phyloP scores from a whole-genome alignment of 805 yeast genomes.

The Candida vartiovaarae region DNA sequence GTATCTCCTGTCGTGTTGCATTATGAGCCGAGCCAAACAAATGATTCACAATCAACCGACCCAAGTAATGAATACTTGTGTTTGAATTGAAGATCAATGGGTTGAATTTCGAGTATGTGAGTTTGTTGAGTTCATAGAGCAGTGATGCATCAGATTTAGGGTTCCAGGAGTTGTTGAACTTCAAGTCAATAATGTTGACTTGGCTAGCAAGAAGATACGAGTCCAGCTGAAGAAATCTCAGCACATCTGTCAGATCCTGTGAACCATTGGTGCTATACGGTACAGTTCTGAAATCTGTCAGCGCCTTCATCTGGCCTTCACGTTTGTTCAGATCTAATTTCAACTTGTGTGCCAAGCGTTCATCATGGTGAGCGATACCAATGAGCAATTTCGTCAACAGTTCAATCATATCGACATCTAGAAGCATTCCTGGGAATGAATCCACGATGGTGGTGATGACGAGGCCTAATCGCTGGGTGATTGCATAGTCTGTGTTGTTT shows the following conservation, averaged over 20 bases:
- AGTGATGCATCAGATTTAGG: slow-evolving; percentile 74
- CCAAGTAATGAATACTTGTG: slow-evolving; percentile 67
- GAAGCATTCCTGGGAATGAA: slow-evolving; percentile 60
- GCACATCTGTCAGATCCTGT: slow-evolving; percentile 25
- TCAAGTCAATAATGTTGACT: slow-evolving; percentile 59
- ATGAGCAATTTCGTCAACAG: slow-evolving; percentile 48
- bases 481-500: slow-evolving; percentile 28
- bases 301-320: slow-evolving; percentile 37
- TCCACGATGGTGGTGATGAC: slow-evolving; percentile 51
- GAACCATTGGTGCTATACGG: slow-evolving; percentile 19
- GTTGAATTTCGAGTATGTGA: slow-evolving; percentile 42
- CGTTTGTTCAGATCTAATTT: slow-evolving; percentile 44
- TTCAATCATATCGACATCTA: slow-evolving; percentile 56
- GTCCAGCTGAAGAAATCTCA: slow-evolving; percentile 48
- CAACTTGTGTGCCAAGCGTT: slow-evolving; percentile 40
- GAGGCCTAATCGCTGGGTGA: slow-evolving; percentile 44
- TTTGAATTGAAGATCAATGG: slow-evolving; percentile 72
- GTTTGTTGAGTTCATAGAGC: slow-evolving; percentile 39
- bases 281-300: slow-evolving; percentile 24
- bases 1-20: slow-evolving; percentile 24
- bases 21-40: slow-evolving; percentile 44
- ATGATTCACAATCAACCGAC: slow-evolving; percentile 63
- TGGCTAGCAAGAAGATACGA: slow-evolving; percentile 51
- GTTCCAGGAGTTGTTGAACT: slow-evolving; percentile 65
- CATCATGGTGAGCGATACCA: slow-evolving; percentile 41